Percentiles rank a stretch among this genome's conserved stretches.
Conservation (phyloP, 2,329 filamentous ascomycete species). For the Fusarium oligoseptatum region DNA sequence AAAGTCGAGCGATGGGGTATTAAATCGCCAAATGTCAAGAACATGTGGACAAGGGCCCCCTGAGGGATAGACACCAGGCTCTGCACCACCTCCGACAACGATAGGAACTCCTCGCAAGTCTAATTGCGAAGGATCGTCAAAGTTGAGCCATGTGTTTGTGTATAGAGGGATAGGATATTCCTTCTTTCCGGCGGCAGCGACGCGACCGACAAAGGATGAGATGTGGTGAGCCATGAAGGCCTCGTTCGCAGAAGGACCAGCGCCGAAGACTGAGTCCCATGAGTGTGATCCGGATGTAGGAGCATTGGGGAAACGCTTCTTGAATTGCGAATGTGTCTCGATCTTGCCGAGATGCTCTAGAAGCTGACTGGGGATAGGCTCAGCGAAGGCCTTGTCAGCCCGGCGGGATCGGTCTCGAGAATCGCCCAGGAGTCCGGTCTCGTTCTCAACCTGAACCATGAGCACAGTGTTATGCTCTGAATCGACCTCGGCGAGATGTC, state of each 20-base stretch:
- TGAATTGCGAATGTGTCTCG: constrained; percentile 48
- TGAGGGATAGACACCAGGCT: constrained; percentile 54
- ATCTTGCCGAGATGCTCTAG: constrained; percentile 42
- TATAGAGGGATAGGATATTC: constrained; percentile 52
- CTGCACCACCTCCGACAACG: constrained; percentile 52
- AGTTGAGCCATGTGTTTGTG: constrained; percentile 55
- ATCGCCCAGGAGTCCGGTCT: constrained; percentile 65
- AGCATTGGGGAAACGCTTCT: constrained; percentile 42
- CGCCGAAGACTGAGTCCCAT: constrained; percentile 53
- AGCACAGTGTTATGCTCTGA: constrained; percentile 61
- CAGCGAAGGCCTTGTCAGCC: constrained; percentile 57
- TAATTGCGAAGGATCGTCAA: constrained; percentile 48
- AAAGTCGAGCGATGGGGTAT: constrained; percentile 59
- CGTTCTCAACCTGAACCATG: constrained; percentile 71
- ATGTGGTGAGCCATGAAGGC: constrained; percentile 55
- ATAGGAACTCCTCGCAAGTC: constrained; percentile 50
- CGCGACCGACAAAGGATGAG: constrained; percentile 50
- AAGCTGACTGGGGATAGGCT: constrained; percentile 48
- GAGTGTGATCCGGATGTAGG: constrained; percentile 44
- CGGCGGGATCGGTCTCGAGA: constrained; percentile 60
- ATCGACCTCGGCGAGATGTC: constrained; percentile 58
- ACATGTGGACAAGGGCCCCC: constrained; percentile 52
- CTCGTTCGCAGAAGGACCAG: constrained; percentile 48
- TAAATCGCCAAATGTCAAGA: constrained; percentile 56
- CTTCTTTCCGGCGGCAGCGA: constrained; percentile 52